Base-by-base conservation (phyloP, 2,329 filamentous ascomycete genomes). In the Xylaria multiplex region DNA sequence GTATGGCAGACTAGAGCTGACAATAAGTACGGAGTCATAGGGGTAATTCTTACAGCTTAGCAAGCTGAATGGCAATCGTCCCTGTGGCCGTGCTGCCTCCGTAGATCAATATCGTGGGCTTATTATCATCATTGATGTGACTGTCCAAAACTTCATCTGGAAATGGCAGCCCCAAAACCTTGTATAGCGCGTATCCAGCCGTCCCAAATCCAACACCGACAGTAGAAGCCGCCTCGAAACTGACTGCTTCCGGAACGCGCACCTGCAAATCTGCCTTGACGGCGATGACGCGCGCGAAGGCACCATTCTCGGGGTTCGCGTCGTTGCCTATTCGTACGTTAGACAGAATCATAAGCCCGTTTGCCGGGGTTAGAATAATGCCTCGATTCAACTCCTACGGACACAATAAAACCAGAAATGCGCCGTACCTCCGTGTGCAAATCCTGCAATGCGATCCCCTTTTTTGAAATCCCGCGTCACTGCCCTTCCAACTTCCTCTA, bases 381-480 rank as follows among this genome's bases (percentile, higher is more conserved):
- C 19, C 19, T 19, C 19, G 19, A 19, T 19, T 19, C 19, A 19
- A 19, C 19, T 19, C 19, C 19, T 19, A 1, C 2, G 46, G 24
- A 27, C 2, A 11, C 9, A 19, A 19, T 30, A 49, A 30, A 8
- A 13, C 46, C 43, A 37, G 32, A 8, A 16, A 19, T 19, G 6
- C 35, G n/a, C 13, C 59, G 24, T 62, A 62, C 59, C 60, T 50
- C 60, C 60, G 7, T 63, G 60, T n/a, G 27, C 60, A n/a, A 57
- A 52, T 37, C 60, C 60, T 11, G 60, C 60, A 19, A 63, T 22
- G 5, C 60, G 60, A 45, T 63, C 60, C 6, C 60, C 60, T 35
- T 57, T 63, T 14, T 46, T 57, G 53, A 63, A 63, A n/a, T 52
- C 14, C n/a, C 46, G 22, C 14, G 53, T 52, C 46, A 63, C 60